Conservation (phyloP, 2,329 filamentous ascomycete species). For the Apiospora koreana region DNA sequence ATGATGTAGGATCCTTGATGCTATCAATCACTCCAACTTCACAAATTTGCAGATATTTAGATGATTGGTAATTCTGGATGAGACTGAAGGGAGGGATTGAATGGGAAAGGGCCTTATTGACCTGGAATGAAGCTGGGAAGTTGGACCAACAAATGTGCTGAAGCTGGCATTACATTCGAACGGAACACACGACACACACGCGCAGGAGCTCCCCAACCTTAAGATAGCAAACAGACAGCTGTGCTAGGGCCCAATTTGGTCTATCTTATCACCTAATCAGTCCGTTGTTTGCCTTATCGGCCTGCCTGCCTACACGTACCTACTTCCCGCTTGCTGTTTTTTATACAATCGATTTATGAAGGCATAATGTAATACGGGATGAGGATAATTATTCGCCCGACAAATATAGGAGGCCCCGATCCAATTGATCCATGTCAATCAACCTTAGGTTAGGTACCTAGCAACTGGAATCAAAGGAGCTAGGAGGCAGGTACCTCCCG, state of each 20-base stretch:
- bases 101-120: neutral
- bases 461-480: neutral
- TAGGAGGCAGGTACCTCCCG: neutral
- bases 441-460: too few relatives aligned
- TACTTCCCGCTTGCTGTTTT: too few relatives aligned
- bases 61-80: neutral
- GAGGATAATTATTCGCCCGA: slow-evolving; percentile 1
- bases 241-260: neutral
- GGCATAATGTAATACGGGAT: neutral
- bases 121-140: neutral
- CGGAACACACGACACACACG: neutral
- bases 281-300: neutral
- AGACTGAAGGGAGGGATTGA: neutral
- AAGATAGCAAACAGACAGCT: neutral
- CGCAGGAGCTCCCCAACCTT: neutral
- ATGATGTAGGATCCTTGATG: slow-evolving; percentile 5
- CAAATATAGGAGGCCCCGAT: neutral
- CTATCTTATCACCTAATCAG: slow-evolving; percentile 1
- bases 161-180: neutral
- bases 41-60: slow-evolving; percentile 3
- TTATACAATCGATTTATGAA: neutral
- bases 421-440: neutral
- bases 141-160: slow-evolving; percentile 1
- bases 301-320: neutral
- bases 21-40: slow-evolving; percentile 1